phyloP scores from a whole-genome alignment of 306 rosid species.

The Gastrolobium villosum region DNA sequence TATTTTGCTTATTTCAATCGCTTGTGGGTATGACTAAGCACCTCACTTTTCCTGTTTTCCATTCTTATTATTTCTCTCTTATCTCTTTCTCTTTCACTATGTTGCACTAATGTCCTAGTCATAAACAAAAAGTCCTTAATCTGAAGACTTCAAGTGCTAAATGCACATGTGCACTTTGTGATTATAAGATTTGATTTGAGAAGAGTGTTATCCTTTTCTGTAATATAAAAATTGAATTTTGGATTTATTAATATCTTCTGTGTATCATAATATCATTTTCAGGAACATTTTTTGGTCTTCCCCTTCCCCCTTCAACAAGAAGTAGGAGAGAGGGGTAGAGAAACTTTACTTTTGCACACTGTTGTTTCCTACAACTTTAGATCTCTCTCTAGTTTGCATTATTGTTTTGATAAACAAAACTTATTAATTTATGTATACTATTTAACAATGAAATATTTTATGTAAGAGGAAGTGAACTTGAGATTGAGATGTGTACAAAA shows the following conservation, averaged over 20 bases:
- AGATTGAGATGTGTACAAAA: constrained; percentile 3
- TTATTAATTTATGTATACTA: neutral
- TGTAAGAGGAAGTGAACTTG: neutral
- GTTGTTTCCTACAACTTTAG: neutral
- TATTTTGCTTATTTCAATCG: constrained; percentile 18
- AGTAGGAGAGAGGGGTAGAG: neutral
- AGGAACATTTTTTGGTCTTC: neutral
- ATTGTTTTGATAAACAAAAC: neutral
- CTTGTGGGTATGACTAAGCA: constrained; percentile 37
- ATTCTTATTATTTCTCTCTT: neutral
- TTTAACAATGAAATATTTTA: neutral
- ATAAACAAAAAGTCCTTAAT: constrained; percentile 37
- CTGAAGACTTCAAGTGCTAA: neutral
- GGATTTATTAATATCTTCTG: constrained; percentile 34
- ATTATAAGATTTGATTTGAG: constrained; percentile 24
- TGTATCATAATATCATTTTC: neutral
- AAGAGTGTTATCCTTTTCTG: constrained; percentile 24
- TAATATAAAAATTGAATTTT: constrained; percentile 13
- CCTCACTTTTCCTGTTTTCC: constrained; percentile 15
- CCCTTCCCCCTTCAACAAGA: constrained; percentile 19
- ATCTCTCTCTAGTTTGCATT: constrained; percentile 9
- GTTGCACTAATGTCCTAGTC: neutral
- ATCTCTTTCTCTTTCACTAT: neutral
- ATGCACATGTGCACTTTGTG: constrained; percentile 43
- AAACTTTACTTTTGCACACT: constrained; percentile 14